These are phyloP conservation scores for Mimosa pudica DNA, from an alignment of 306 rosid species.

Conservation along the genomic window DNA sequence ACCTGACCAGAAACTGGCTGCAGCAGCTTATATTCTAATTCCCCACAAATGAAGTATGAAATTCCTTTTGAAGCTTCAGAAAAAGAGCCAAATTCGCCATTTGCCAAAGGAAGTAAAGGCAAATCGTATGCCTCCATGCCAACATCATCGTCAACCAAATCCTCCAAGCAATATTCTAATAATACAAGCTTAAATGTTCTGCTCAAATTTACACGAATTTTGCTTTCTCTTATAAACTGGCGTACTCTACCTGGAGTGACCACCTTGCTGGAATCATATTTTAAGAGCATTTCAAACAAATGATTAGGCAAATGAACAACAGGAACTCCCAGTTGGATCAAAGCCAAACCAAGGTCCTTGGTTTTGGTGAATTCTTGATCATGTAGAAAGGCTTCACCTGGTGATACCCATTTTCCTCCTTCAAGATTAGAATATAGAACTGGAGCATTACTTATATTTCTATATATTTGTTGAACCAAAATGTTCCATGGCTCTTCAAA, in stretches of 20 bases:
- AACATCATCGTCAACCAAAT: conserved; percentile 87
- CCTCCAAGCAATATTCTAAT: conserved; percentile 93
- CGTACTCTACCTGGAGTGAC: conserved; percentile 86
- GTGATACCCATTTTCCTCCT: conserved; percentile 95
- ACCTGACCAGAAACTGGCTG: conserved; percentile 65
- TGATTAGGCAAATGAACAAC: conserved; percentile 71
- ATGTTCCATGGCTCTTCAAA: conserved; percentile 95
- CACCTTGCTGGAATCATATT: conserved; percentile 65
- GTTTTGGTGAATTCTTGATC: conserved; percentile 69
- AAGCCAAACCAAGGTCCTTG: conserved; percentile 76
- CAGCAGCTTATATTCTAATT: conserved; percentile 70
- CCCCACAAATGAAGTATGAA: conserved; percentile 80
- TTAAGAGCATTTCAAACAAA: conserved; percentile 73
- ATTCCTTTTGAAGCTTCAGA: conserved; percentile 66
- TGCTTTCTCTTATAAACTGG: conserved; percentile 70
- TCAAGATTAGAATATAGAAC: conserved; percentile 72
- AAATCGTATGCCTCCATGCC: conserved; percentile 67
- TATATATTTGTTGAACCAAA: conserved; percentile 81
- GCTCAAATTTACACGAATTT: conserved; percentile 45
- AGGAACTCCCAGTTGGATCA: conserved; percentile 81
- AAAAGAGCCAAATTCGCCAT: conserved; percentile 77
- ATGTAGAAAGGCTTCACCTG: conserved; percentile 82
- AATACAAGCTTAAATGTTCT: conserved; percentile 71
- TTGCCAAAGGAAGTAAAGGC: conserved; percentile 89
- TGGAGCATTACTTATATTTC: conserved; percentile 54